Evolutionary conservation across 1,284 basidiomycete species (phyloP), one percentile per base, ranked within the genome.

Genomic region (Microbotryum saponariae): DNA sequence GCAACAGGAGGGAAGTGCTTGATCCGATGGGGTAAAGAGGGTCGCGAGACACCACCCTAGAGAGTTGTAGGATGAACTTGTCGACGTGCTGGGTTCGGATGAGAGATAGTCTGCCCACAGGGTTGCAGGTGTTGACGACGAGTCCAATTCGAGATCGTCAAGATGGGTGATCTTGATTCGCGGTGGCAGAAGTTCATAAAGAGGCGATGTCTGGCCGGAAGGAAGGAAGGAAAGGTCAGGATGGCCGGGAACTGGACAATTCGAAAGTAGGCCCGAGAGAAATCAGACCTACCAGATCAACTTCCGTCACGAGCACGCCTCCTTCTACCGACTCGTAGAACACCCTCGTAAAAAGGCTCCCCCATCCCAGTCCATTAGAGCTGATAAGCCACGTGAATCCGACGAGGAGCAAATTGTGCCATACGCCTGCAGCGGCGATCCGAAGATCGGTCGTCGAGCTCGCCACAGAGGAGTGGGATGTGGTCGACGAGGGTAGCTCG

Each of bases 71-170:
- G 37, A 42, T 18, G 37, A 42, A 42, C 14, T 42, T 42, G 12
- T 16, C 12, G 37, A 16, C 14, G 37, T 18, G 37, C 37, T 42
- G 14, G 37, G 37, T 14, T 14, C 14, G 4, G 37, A 42, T 9
- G 37, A 42, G 14, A 42, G 37, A 18, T 42, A 42, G 16, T 42
- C 6, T 12, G 37, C 37, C 37, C 37, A 42, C 4, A 42, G 16
- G 37, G 37, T 4, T 4, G 37, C 18, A 42, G 37, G 37, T 4
- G 37, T 18, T 42, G 37, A 42, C 3, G 61, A 54, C 20, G 63
- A 56, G 56, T 69, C 63, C 25, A 70, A 58, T 27, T 70, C 66
- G 46, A 62, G 27, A 31, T 67, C 66, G 58, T 70, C 61, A 7
- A 67, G 51, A 46, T 65, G 62, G 0, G 66, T 67, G 51, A 69